Evolutionary conservation across 768 basidiomycete genomes (phyloP).

Genomic region (button mushroom (Agaricus bisporus)): DNA sequence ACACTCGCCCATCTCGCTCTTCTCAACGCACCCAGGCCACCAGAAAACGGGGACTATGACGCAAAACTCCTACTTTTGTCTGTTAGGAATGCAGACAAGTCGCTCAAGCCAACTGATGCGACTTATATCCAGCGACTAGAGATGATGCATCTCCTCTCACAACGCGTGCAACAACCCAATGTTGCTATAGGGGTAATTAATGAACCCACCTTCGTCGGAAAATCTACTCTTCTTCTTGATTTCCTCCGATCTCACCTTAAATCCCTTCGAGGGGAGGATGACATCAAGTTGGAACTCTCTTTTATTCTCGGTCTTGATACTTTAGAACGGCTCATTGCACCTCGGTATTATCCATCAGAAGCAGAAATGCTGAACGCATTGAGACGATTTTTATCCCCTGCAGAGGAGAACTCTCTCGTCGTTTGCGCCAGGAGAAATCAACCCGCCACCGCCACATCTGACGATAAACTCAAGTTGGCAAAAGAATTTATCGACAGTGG

Average conservation of each 20-base stretch:
- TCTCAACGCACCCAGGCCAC: slow-evolving; percentile 37
- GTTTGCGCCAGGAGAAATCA: slow-evolving; percentile 53
- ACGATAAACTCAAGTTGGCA: slow-evolving; percentile 25
- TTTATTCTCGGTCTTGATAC: slow-evolving; percentile 86
- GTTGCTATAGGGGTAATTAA: slow-evolving; percentile 78
- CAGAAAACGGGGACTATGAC: slow-evolving; percentile 39
- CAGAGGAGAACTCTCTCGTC: slow-evolving; percentile 52
- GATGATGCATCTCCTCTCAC: slow-evolving; percentile 76
- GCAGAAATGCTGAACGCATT: slow-evolving; percentile 52
- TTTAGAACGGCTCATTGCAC: slow-evolving; percentile 69
- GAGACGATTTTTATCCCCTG: slow-evolving; percentile 47
- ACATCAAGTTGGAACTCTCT: slow-evolving; percentile 37
- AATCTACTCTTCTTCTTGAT: slow-evolving; percentile 52
- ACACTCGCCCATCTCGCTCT: slow-evolving; percentile 81
- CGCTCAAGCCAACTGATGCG: slow-evolving; percentile 62
- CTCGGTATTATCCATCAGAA: slow-evolving; percentile 63
- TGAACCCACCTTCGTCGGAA: slow-evolving; percentile 86
- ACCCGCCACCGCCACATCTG: not conserved
- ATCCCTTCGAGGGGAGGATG: slow-evolving; percentile 20
- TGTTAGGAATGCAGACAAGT: slow-evolving; percentile 83
- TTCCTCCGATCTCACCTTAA: slow-evolving; percentile 32
- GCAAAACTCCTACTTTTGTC: slow-evolving; percentile 78
- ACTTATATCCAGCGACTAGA: slow-evolving; percentile 73
- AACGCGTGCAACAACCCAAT: slow-evolving; percentile 33
- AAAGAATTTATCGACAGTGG: slow-evolving; percentile 44